Percentiles rank a stretch among this genome's conserved stretches.
Evolutionary conservation across 768 basidiomycete genomes (phyloP).

Genomic region (Collybia nuda): DNA sequence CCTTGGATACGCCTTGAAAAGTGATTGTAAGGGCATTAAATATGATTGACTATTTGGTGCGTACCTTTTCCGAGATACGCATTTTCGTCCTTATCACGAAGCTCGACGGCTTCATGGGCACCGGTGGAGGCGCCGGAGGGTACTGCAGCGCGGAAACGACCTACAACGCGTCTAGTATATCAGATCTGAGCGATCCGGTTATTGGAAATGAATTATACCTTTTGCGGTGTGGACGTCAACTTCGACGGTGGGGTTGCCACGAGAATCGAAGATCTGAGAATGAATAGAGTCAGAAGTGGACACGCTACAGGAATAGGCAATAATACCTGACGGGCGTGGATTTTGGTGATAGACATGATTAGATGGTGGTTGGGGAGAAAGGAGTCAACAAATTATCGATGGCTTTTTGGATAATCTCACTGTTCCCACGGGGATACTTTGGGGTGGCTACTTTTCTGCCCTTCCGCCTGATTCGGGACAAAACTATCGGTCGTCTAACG

Average conservation of each 20-base stretch:
- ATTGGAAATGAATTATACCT: constrained; percentile 44
- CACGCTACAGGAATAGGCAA: constrained; percentile 3
- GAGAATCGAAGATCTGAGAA: constrained; percentile 95
- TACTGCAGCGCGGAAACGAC: constrained; percentile 90
- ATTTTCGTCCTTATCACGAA: constrained; percentile 93
- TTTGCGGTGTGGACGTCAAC: constrained; percentile 87
- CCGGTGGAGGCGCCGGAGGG: constrained; percentile 99
- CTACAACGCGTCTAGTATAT: constrained; percentile 38
- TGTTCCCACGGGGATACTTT: constrained; percentile 34
- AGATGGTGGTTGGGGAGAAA: constrained; percentile 28
- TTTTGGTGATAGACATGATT: constrained; percentile 89
- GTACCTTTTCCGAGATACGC: constrained; percentile 95
- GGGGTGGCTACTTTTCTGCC: neutral
- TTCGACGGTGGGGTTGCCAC: constrained; percentile 97
- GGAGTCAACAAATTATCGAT: constrained; percentile 28
- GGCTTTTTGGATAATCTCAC: constrained; percentile 30
- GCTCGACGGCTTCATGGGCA: constrained; percentile 97
- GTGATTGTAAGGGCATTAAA: constrained; percentile 5
- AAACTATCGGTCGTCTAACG: too few species aligned
- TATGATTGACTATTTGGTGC: constrained; percentile 18
- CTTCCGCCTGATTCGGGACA: too few species aligned
- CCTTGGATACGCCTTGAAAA: constrained; percentile 81
- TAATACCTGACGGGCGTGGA: constrained; percentile 88
- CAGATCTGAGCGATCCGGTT: neutral
- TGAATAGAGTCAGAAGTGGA: constrained; percentile 13